Conservation (phyloP, 2,329 filamentous ascomycete species). For the Conoideocrella luteorostrata region DNA sequence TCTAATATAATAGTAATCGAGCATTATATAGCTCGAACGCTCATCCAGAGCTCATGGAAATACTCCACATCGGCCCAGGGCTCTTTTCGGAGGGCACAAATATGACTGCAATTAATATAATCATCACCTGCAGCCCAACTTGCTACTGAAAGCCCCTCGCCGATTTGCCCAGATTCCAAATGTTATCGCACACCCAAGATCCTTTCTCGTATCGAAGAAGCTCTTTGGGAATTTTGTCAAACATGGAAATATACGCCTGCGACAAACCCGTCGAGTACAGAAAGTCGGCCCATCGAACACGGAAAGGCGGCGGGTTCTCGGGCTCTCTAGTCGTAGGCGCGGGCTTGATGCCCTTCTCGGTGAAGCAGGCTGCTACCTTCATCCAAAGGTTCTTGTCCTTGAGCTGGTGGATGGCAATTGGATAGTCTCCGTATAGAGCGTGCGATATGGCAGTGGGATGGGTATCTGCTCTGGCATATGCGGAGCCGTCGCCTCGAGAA, state of each 20-base stretch:
- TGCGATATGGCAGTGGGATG: conserved; percentile 19
- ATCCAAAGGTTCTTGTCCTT: conserved; percentile 19
- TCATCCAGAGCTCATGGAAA: too few relatives aligned
- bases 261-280: conserved; percentile 15
- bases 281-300: conserved; percentile 18
- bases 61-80: too few relatives aligned
- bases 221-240: conserved; percentile 18
- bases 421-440: conserved; percentile 16
- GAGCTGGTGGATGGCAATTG: conserved; percentile 22
- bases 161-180: conserved; percentile 19
- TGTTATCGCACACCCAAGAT: conserved; percentile 19
- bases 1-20: not conserved
- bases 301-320: conserved; percentile 9
- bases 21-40: too few relatives aligned
- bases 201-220: conserved; percentile 14
- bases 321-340: conserved; percentile 9
- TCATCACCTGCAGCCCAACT: not conserved
- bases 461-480: conserved; percentile 20
- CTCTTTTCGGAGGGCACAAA: too few relatives aligned
- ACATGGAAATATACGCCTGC: conserved; percentile 13
- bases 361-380: conserved; percentile 23
- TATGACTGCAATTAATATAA: not conserved
- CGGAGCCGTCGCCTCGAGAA: conserved; percentile 19
- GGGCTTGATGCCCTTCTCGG: conserved; percentile 19
- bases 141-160: conserved; percentile 11